phyloP scores from a whole-genome alignment of 106 monocot genomes.

The Posidonia australis region DNA sequence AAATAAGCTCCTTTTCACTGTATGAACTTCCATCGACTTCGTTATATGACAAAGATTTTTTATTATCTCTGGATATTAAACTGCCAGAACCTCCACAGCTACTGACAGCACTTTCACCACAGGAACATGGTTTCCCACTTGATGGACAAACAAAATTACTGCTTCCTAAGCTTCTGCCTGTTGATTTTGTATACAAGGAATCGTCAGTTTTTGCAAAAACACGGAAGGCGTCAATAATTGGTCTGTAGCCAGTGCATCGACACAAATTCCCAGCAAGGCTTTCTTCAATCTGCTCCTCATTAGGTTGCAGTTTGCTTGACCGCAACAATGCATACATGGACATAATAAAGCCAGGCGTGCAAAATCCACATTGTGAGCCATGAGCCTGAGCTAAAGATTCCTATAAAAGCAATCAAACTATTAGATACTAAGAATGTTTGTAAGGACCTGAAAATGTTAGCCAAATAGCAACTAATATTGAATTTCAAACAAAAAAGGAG shows the following conservation, averaged over 20 bases:
- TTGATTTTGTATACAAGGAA: conserved; percentile 45
- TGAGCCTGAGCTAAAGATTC: conserved; percentile 74
- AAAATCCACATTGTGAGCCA: conserved; percentile 98
- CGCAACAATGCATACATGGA: conserved; percentile 96
- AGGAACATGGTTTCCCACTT: conserved; percentile 84
- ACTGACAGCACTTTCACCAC: conserved; percentile 24
- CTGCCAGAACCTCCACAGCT: conserved; percentile 12
- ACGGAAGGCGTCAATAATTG: conserved; percentile 93
- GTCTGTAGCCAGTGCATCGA: conserved; percentile 94
- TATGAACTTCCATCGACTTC: conserved; percentile 78
- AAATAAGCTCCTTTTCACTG: conserved; percentile 75
- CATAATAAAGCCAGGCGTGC: conserved; percentile 98
- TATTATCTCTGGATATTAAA: background rate
- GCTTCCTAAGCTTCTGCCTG: conserved; percentile 10
- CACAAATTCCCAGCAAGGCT: conserved; percentile 91
- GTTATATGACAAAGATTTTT: conserved; percentile 36
- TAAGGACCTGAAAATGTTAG: background rate
- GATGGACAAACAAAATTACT: conserved; percentile 63
- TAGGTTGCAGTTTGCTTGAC: conserved; percentile 62
- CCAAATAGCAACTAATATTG: no score
- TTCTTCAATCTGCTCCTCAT: conserved; percentile 85
- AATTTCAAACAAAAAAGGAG: no score
- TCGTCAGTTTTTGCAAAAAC: conserved; percentile 84
- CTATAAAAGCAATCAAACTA: conserved; percentile 25
- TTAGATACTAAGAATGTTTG: background rate